Evolutionary conservation across 768 basidiomycete species (phyloP).

Genomic region (Lentinula aciculospora): DNA sequence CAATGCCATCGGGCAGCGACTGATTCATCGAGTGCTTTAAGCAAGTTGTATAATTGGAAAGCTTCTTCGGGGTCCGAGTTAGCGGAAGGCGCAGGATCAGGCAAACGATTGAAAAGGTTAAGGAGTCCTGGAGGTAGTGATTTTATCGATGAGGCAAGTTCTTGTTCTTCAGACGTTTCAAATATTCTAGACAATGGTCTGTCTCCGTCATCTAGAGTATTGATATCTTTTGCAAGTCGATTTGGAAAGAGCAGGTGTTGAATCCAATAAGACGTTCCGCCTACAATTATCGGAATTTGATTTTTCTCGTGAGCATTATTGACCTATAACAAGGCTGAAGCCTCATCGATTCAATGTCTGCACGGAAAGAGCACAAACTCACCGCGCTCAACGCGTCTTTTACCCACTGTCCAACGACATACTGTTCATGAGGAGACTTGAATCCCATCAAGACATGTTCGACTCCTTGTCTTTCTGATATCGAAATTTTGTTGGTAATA

Average conservation of each 20-base stretch:
- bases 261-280: conserved; percentile 96
- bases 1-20: conserved; percentile 92
- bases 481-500: conserved; percentile 90
- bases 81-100: conserved; percentile 54
- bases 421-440: conserved; percentile 82
- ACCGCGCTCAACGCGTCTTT: conserved; percentile 75
- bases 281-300: conserved; percentile 84
- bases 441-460: conserved; percentile 89
- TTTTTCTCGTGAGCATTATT: conserved; percentile 58
- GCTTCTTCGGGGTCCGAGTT: conserved; percentile 48
- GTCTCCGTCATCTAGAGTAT: conserved; percentile 2
- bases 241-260: conserved; percentile 92
- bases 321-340: conserved; percentile 43
- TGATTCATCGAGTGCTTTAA: conserved; percentile 62
- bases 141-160: conserved; percentile 34
- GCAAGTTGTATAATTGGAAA: conserved; percentile 58
- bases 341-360: conserved; percentile 5
- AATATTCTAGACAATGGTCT: neutral
- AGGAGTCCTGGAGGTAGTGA: conserved; percentile 42
- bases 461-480: conserved; percentile 70
- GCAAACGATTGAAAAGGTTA: conserved; percentile 50
- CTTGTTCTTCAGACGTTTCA: conserved; percentile 27
- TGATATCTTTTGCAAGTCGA: conserved; percentile 40
- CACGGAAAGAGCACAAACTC: conserved; percentile 21
- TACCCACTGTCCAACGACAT: conserved; percentile 85